Evolutionary conservation across 208 protist genomes (phyloP), one percentile per base, ranked within the genome.

Genomic region (Eutreptiella sp.): DNA sequence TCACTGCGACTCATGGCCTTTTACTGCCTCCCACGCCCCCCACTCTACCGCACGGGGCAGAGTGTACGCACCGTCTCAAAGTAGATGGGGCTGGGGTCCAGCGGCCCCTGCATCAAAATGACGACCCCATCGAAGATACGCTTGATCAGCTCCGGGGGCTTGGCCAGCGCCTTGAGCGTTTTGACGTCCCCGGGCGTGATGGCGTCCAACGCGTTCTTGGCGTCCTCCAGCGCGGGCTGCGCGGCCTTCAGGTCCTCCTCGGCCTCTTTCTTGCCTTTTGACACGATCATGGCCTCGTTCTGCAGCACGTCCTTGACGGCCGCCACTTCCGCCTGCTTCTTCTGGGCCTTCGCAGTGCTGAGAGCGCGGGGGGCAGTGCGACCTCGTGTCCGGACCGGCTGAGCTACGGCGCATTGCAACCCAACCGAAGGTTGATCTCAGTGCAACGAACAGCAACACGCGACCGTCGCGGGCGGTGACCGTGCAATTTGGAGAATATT

Each of bases 61-160:
- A n/a, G n/a, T n/a, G n/a, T n/a, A n/a, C n/a, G n/a, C n/a, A n/a
- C n/a, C n/a, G n/a, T n/a, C n/a, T n/a, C n/a, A n/a, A n/a, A 66
- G 72, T 89, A 83, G 28, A 70, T 72, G 14, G 80, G 79, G 2
- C 80, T 82, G 36, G 85, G 70, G 28, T 80, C 58, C 3, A 94
- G 60, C 3, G 81, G 69, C 46, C 79, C 79, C 61, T 88, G 78
- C 45, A 88, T 76, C 53, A 95, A 68, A 27, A 99, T 88, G 7
- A 91, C 83, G n/a, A 99, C 95, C 53, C 88, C 84, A 70, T 99
- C 96, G 68, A 98, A 90, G 72, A 98, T 94, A 62, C 89, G 82
- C 76, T 95, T 95, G 68, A 98, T 95, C 28, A 98, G 71, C 45
- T 89, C 79, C 23, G 93, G 93, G 29, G 95, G 95, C 68, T 94